Percentiles rank a stretch among this genome's conserved stretches.
phyloP scores from a whole-genome alignment of 495 filamentous ascomycete genomes.

The Penicillium arizonense region DNA sequence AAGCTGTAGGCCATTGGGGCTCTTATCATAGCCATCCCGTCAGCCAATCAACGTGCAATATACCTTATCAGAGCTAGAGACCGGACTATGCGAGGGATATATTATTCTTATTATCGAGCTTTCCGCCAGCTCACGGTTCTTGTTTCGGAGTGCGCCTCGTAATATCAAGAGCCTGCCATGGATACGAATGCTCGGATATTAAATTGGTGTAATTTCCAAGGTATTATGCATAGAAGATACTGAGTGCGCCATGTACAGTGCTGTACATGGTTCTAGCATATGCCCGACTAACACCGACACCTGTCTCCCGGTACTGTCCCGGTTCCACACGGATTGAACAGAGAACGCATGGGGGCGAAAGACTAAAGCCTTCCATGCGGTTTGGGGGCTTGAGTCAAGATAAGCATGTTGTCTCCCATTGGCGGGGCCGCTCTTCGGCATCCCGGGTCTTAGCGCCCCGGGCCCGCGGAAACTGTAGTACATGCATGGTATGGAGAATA shows the following conservation, averaged over 20 bases:
- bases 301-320: not conserved
- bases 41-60: slow-evolving; percentile 12
- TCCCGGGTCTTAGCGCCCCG: slow-evolving; percentile 20
- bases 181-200: no score
- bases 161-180: no score
- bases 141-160: no score
- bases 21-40: slow-evolving; percentile 12
- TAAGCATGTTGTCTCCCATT: slow-evolving; percentile 29
- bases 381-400: slow-evolving; percentile 17
- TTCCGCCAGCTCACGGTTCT: no score
- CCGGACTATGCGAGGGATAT: not conserved
- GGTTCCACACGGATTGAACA: slow-evolving; percentile 10
- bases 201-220: no score
- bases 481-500: not conserved
- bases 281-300: not conserved
- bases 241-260: no score
- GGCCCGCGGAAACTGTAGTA: slow-evolving; percentile 1
- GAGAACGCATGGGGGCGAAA: slow-evolving; percentile 17
- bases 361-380: slow-evolving; percentile 8
- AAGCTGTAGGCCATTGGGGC: not conserved
- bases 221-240: no score
- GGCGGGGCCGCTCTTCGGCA: slow-evolving; percentile 21
- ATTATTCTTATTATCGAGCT: not conserved
- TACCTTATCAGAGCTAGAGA: not conserved
- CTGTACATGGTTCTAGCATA: not conserved